Evolutionary conservation across 352 stramenopile genomes (phyloP).

Genomic region (Globisporangium spiculum): DNA sequence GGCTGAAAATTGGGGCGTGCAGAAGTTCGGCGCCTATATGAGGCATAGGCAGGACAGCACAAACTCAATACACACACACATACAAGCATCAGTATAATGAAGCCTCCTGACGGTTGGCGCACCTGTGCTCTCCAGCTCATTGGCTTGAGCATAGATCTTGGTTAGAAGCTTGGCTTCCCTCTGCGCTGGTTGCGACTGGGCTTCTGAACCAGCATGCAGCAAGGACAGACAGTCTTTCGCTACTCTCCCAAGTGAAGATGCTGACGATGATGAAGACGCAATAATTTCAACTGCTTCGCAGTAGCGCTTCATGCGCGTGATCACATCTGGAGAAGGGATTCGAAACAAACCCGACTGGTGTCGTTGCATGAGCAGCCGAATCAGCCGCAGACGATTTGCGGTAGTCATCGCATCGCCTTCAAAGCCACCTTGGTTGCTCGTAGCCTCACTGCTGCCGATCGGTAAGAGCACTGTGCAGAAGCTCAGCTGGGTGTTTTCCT

Average conservation of each 20-base stretch:
- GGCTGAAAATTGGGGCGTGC: constrained; percentile 31
- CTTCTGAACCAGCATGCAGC: background rate
- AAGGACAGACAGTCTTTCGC: constrained; percentile 7
- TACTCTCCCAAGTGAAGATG: background rate
- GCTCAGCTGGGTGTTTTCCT: constrained; percentile 24
- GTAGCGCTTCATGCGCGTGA: constrained; percentile 2
- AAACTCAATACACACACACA: too few relatives aligned
- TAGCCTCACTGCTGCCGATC: background rate
- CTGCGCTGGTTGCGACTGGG: background rate
- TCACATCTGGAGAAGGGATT: background rate
- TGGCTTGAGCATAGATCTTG: background rate
- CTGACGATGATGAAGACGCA: background rate
- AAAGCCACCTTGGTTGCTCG: background rate
- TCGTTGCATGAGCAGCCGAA: constrained; percentile 27
- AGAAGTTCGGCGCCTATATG: background rate
- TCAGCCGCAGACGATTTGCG: constrained; percentile 22
- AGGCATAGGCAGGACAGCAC: too few relatives aligned
- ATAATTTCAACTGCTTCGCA: background rate
- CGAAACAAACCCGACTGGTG: background rate
- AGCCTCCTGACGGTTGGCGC: too few relatives aligned
- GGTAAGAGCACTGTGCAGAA: constrained; percentile 30
- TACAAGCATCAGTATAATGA: too few relatives aligned
- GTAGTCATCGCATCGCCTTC: too few relatives aligned
- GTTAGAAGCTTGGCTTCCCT: background rate
- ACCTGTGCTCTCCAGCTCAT: constrained; percentile 5